A percentile compares a stretch with the other conserved stretches of the same genome.
Evolutionary conservation across 208 protist genomes (phyloP).

Genomic region (Leishmania mexicana): DNA sequence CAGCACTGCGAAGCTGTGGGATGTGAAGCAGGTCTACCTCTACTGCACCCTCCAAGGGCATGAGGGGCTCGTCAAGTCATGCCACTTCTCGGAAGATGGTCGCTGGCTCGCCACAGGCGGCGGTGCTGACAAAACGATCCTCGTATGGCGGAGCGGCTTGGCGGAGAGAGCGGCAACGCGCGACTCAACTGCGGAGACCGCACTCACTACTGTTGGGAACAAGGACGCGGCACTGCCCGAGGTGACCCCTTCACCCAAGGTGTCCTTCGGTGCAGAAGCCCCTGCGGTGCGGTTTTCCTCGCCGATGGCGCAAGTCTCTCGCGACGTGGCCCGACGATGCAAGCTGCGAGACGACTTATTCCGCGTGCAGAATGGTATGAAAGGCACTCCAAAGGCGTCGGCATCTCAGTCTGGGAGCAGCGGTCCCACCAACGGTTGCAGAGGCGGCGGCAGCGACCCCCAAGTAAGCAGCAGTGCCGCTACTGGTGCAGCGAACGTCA

Average conservation of each 20-base stretch:
- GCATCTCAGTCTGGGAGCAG: background rate
- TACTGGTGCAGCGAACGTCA: background rate
- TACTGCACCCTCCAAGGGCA: slow-evolving; percentile 90
- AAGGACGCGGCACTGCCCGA: background rate
- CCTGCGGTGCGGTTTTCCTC: background rate
- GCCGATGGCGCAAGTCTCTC: background rate
- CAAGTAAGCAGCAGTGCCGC: background rate
- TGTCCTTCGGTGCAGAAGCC: background rate
- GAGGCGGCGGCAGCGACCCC: background rate
- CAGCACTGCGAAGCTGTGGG: slow-evolving; percentile 84
- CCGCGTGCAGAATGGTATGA: background rate
- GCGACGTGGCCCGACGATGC: background rate
- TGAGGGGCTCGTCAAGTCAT: slow-evolving; percentile 61
- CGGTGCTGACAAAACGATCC: slow-evolving; percentile 70
- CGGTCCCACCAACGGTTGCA: background rate
- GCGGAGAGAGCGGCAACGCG: slow-evolving; percentile 7
- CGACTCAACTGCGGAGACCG: background rate
- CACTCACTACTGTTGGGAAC: background rate
- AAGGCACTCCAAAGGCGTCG: background rate
- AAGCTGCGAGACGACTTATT: background rate
- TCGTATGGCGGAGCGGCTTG: slow-evolving; percentile 85
- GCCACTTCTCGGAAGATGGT: slow-evolving; percentile 57
- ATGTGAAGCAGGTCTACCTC: slow-evolving; percentile 77
- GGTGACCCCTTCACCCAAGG: background rate
- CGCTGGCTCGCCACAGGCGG: slow-evolving; percentile 69